phyloP scores from a whole-genome alignment of 371 early-diverging fungal species.

The Fennellomyces sp. region DNA sequence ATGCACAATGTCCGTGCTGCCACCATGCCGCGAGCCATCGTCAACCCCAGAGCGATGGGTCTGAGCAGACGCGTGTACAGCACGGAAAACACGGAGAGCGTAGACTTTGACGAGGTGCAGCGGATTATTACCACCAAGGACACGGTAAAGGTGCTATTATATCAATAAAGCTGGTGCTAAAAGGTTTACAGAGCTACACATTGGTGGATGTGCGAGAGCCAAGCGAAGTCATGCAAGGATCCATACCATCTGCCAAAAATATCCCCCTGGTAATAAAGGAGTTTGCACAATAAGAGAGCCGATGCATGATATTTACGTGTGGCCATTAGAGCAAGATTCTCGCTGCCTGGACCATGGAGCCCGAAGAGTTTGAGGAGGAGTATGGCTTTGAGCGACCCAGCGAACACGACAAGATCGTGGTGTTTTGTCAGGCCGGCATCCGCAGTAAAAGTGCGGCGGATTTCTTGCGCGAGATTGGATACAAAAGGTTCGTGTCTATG shows the following conservation, averaged over 20 bases:
- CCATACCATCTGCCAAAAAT: slow-evolving; percentile 62
- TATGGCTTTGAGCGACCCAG: slow-evolving; percentile 59
- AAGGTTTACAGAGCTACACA: slow-evolving; percentile 22
- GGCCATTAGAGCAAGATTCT: slow-evolving; percentile 48
- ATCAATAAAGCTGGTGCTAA: too few relatives aligned
- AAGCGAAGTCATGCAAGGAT: slow-evolving; percentile 52
- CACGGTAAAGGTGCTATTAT: too few relatives aligned
- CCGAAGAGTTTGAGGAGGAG: slow-evolving; percentile 47
- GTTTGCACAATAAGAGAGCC: not conserved
- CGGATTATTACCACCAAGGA: too few relatives aligned
- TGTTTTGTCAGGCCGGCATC: slow-evolving; percentile 68
- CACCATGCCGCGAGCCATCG: too few relatives aligned
- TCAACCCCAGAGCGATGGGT: too few relatives aligned
- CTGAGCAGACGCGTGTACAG: too few relatives aligned
- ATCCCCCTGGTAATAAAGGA: slow-evolving; percentile 52
- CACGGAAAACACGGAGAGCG: too few relatives aligned
- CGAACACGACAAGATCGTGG: slow-evolving; percentile 42
- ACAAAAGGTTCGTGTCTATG: slow-evolving; percentile 29
- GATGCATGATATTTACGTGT: not conserved
- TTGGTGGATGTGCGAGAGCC: slow-evolving; percentile 70
- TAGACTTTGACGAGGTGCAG: too few relatives aligned
- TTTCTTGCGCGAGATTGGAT: slow-evolving; percentile 49
- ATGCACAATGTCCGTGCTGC: too few relatives aligned
- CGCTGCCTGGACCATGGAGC: slow-evolving; percentile 48
- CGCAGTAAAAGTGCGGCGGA: slow-evolving; percentile 60